A percentile compares a stretch with the other conserved stretches of the same genome.
Conservation (phyloP, 257 asterid genomes). For the Solanum sitiens region DNA sequence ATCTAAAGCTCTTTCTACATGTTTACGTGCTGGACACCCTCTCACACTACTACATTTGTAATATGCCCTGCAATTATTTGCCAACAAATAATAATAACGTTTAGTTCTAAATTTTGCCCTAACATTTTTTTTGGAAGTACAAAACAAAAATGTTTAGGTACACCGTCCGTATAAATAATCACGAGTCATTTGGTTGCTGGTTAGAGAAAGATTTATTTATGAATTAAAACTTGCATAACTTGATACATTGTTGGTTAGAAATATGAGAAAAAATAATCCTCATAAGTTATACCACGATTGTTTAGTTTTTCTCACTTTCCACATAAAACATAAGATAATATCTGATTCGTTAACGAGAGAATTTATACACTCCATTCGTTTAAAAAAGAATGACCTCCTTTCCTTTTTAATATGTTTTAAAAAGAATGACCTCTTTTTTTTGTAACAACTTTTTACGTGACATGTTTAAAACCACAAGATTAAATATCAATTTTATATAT, state of each 20-base stretch:
- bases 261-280: neutral
- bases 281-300: too few relatives aligned
- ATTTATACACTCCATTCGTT: too few relatives aligned
- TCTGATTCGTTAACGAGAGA: neutral
- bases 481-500: too few relatives aligned
- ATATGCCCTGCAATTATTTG: constrained; percentile 50
- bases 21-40: constrained; percentile 93
- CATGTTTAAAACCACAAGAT: too few relatives aligned
- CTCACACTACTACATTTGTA: constrained; percentile 90
- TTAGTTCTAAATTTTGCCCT: too few relatives aligned
- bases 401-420: too few relatives aligned
- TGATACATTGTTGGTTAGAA: neutral
- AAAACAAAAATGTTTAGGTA: neutral
- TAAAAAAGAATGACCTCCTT: too few relatives aligned
- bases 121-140: neutral
- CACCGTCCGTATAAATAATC: neutral
- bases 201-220: neutral
- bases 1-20: constrained; percentile 77
- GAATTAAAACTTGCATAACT: neutral
- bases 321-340: neutral
- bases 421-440: too few relatives aligned
- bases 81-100: neutral
- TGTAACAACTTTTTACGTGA: too few relatives aligned
- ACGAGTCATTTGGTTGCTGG: too few relatives aligned
- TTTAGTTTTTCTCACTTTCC: neutral